These are phyloP conservation scores for Fennellomyces sp. DNA, from an alignment of 371 early-diverging fungal genomes.

Conservation along the genomic window DNA sequence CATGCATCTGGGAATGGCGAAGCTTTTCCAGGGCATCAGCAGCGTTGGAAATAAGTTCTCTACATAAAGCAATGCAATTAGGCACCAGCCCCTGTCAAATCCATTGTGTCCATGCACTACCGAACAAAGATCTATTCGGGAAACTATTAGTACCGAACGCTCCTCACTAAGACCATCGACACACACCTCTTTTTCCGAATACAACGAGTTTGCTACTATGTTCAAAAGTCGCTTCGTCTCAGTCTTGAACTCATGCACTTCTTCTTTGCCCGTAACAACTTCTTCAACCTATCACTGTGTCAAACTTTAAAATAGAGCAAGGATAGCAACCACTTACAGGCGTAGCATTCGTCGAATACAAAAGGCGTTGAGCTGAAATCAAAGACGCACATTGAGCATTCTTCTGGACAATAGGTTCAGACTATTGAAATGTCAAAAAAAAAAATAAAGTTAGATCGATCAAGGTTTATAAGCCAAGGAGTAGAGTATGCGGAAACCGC, in stretches of 20 bases:
- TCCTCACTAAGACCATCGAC: no score
- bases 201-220: slow-evolving; percentile 87
- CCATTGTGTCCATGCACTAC: no score
- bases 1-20: slow-evolving; percentile 74
- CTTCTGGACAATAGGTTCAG: not conserved
- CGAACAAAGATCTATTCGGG: slow-evolving; percentile 66
- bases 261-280: slow-evolving; percentile 40
- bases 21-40: slow-evolving; percentile 99
- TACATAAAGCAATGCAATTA: slow-evolving; percentile 52
- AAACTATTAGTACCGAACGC: not conserved
- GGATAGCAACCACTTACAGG: not conserved
- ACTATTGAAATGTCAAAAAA: not conserved
- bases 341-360: not conserved
- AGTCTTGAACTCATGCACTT: slow-evolving; percentile 76
- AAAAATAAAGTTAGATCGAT: slow-evolving; percentile 5
- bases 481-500: not conserved
- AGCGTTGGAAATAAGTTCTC: slow-evolving; percentile 98
- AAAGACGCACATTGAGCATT: not conserved
- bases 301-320: not conserved
- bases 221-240: slow-evolving; percentile 84
- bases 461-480: not conserved
- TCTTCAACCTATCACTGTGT: slow-evolving; percentile 14
- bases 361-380: not conserved
- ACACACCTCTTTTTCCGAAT: slow-evolving; percentile 87
- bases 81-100: no score